Base-by-base conservation (phyloP, 768 basidiomycete genomes). In the Clavulina sp. region DNA sequence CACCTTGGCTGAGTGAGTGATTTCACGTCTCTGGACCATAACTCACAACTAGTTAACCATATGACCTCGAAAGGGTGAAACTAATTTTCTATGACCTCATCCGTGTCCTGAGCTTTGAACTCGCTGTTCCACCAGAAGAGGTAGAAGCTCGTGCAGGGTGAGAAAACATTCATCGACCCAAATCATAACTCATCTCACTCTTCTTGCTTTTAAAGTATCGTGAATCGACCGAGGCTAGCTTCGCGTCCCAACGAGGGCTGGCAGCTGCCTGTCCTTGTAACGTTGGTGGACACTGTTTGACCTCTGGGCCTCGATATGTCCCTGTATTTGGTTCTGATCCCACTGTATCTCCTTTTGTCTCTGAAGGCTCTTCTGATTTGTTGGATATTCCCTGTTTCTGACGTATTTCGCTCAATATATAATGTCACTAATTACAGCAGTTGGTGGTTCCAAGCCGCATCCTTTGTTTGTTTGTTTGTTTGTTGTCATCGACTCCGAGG, bases 81-180 rank as follows among this genome's bases (percentile, higher is more conserved):
- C 68, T 65, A 3, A 53, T 75, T 2, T 52, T 77, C 0, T 77
- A 76, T 53, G 67, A 68, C 0, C 68, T 78, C 3, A 52, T 77
- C 4, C 71, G 75, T 2, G 63, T 69, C 0, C 74, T 77, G 44
- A 67, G 70, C 51, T 77, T 74, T 41, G 68, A 73, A 43, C 68
- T 77, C 9, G 73, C 73, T 0, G 74, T 76, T 4, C 69, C 74
- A 0, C 64, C 61, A 0, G 60, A 61, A 5, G 69, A 76, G 23
- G 63, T 78, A 30, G 56, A 50, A 33, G 23, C 33, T 30, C 49
- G 38, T 26, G 1, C 29, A 31, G 19, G 28, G 53, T 54, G 33
- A 23, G 53, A 41, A 7, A 7, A 7, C 19, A 38, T 38, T 19
- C 34, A 7, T 38, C 9, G 34, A 7, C 34, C 34, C 7, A 7